Conservation (phyloP, 768 basidiomycete genomes). For the Chalciporus sphaerocephalus region DNA sequence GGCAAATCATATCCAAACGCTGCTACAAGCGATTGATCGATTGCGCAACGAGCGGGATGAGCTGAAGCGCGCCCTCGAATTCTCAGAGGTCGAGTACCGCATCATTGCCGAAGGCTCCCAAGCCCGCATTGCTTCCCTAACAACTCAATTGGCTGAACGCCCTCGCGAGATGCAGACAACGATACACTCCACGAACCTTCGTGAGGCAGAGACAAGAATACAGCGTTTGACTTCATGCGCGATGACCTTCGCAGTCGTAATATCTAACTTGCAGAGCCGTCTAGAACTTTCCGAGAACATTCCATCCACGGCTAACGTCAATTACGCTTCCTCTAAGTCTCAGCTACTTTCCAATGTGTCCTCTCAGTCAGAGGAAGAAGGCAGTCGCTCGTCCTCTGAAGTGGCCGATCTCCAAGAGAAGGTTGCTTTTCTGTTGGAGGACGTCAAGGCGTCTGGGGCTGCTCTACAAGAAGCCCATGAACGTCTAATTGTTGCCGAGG, state of each 20-base stretch:
- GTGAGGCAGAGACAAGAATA: conserved; percentile 11
- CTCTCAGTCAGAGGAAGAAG: conserved; percentile 29
- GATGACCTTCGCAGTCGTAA: conserved; percentile 36
- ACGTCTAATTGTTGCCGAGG: conserved; percentile 29
- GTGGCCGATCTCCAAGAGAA: conserved; percentile 35
- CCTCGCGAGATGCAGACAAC: conserved; percentile 14
- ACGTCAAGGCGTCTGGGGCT: conserved; percentile 30
- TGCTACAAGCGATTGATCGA: conserved; percentile 61
- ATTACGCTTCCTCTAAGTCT: conserved; percentile 16
- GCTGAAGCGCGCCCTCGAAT: conserved; percentile 60
- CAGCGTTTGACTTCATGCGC: conserved; percentile 33
- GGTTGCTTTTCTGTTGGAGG: conserved; percentile 30
- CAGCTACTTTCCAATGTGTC: conserved; percentile 30
- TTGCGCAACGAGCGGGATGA: conserved; percentile 63
- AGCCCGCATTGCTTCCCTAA: conserved; percentile 39
- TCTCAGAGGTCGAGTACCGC: conserved; percentile 61
- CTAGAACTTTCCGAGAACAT: conserved; percentile 20
- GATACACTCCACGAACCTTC: conserved; percentile 1
- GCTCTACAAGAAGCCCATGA: conserved; percentile 36
- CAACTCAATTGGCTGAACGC: conserved; percentile 23
- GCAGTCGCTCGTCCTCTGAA: conserved; percentile 24
- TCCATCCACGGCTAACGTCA: conserved; percentile 7
- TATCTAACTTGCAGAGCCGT: conserved; percentile 36
- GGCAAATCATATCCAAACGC: conserved; percentile 46
- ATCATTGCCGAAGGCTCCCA: conserved; percentile 60